phyloP scores from a whole-genome alignment of 148 eudicot species.

The Chenopodium album region DNA sequence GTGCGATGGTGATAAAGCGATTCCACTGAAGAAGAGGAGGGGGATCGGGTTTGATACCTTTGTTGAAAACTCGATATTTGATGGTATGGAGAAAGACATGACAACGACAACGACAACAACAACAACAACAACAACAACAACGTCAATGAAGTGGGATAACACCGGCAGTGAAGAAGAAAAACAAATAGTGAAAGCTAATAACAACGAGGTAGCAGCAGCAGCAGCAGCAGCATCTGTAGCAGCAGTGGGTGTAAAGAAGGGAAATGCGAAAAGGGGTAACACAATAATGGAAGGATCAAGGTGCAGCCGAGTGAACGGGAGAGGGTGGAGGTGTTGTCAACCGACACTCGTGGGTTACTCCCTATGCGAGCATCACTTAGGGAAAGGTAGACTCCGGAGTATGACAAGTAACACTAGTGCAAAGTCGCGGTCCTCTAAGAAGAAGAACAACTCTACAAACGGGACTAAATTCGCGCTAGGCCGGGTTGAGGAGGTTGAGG shows the following conservation, averaged over 20 bases:
- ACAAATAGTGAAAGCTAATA: neutral
- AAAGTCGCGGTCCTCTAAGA: neutral
- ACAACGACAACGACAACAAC: neutral
- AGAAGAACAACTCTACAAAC: neutral
- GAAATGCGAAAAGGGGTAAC: constrained; percentile 43
- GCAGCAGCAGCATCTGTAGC: too few species aligned
- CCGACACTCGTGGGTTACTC: constrained; percentile 83
- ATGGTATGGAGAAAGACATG: neutral
- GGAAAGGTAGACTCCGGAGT: constrained; percentile 74
- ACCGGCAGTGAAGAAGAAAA: constrained; percentile 8
- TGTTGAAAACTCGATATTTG: neutral
- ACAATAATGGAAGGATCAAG: constrained; percentile 81
- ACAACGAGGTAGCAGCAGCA: neutral
- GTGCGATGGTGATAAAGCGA: constrained; percentile 34
- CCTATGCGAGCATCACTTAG: constrained; percentile 79
- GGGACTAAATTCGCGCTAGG: neutral
- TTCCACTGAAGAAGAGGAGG: constrained; percentile 69
- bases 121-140: neutral
- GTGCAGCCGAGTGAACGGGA: constrained; percentile 82
- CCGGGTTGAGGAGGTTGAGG: neutral
- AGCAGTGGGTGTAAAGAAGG: constrained; percentile 11
- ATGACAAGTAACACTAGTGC: constrained; percentile 22
- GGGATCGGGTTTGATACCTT: constrained; percentile 24
- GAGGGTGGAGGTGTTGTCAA: constrained; percentile 92
- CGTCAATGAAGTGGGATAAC: neutral